Percentiles rank a stretch among this genome's conserved stretches.
Evolutionary conservation across 257 asterid genomes (phyloP).

Genomic region (Dorcoceras hygrometricum): DNA sequence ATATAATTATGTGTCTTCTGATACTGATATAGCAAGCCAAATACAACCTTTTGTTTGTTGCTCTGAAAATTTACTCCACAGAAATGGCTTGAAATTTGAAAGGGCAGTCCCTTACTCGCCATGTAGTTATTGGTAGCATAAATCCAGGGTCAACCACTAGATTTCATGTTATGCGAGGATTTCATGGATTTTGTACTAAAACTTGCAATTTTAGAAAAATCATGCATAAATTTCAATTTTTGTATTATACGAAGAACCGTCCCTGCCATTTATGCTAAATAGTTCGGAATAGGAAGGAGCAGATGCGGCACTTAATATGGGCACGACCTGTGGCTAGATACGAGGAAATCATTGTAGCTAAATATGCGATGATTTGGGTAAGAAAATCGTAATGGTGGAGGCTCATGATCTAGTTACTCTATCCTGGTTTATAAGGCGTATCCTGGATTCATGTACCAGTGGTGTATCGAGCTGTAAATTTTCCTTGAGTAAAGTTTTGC

Average conservation of each 20-base stretch:
- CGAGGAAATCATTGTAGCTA: background rate
- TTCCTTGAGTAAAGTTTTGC: background rate
- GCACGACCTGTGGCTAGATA: background rate
- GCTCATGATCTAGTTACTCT: no score
- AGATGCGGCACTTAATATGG: background rate
- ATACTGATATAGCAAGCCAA: conserved; percentile 9
- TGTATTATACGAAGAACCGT: background rate
- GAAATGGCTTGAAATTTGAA: background rate
- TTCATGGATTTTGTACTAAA: background rate
- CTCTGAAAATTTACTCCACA: background rate
- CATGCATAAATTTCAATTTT: background rate
- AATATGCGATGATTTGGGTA: background rate
- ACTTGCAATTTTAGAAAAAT: background rate
- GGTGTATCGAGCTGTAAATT: background rate
- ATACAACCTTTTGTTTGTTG: background rate
- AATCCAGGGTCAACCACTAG: no score
- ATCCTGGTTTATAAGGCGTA: background rate
- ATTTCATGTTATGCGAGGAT: background rate
- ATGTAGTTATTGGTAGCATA: background rate
- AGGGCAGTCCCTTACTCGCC: background rate
- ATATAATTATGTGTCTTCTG: background rate
- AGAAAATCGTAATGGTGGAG: background rate
- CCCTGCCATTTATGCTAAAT: background rate
- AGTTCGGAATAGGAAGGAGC: background rate
- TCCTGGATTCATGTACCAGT: no score